A percentile compares a stretch with the other conserved stretches of the same genome.
These are phyloP conservation scores for Neocallimastix lanati DNA, from an alignment of 192 early-diverging fungal genomes.

Conservation along the genomic window DNA sequence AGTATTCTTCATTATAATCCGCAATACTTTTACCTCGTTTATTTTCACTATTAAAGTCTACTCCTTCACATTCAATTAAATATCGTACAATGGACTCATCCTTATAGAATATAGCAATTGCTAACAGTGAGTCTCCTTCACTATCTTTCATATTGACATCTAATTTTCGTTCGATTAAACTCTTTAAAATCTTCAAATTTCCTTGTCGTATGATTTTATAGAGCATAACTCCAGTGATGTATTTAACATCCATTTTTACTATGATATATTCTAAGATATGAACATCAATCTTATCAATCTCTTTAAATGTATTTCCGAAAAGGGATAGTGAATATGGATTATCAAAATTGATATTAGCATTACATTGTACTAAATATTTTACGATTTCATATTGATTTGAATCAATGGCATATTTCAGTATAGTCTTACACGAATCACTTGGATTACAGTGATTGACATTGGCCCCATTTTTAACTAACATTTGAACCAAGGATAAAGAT, in stretches of 20 bases:
- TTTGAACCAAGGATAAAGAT: background rate
- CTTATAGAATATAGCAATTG: background rate
- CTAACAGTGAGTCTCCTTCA: background rate
- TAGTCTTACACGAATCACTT: background rate
- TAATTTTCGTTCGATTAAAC: background rate
- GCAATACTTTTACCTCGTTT: background rate
- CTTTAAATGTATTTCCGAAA: background rate
- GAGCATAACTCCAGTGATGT: background rate
- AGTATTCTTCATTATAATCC: background rate
- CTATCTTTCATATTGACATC: background rate
- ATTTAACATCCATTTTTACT: background rate
- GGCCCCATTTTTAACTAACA: background rate
- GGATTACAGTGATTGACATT: background rate
- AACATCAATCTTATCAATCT: background rate
- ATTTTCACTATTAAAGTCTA: background rate
- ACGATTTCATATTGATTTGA: background rate
- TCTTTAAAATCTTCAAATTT: background rate
- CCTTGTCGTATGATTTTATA: background rate
- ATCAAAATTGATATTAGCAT: background rate
- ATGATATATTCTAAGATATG: background rate
- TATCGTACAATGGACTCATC: background rate
- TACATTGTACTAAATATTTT: background rate
- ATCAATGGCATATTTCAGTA: background rate
- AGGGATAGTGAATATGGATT: background rate
- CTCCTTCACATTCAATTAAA: background rate